Evolutionary conservation across 768 basidiomycete genomes (phyloP), one percentile per base, ranked within the genome.

Genomic region (Gymnopilus dilepis): DNA sequence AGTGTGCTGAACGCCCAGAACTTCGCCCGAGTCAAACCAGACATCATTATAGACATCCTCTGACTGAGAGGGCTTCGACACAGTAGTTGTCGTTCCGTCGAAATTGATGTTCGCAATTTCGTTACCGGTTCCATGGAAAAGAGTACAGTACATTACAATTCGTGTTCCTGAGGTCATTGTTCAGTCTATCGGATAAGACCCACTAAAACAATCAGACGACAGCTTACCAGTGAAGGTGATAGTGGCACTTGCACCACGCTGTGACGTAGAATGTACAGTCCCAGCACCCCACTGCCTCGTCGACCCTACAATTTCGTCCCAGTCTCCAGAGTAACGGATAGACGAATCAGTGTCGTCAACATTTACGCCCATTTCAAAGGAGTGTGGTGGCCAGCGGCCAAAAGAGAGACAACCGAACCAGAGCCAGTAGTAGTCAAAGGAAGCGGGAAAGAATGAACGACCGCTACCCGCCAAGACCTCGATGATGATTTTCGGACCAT

Each of bases 301-400:
- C 22, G 52, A 54, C 12, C 52, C 38, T 21, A 38, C 37, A 17
- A 54, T 11, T 4, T 6, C 38, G 26, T 54, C 34, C 52, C 52
- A 54, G 13, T 37, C 37, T 19, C 52, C 52, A 9, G 52, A 38
- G 15, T 54, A 54, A 40, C 11, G 21, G 15, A 54, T 54, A 22
- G 34, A 38, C 11, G 52, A 40, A 37, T 28, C 24, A 26, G 38
- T 37, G 26, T 54, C 52, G 22, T 54, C 52, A n/a, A 54, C 52
- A 17, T 54, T 37, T 37, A 54, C 15, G 52, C 52, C 40, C 52
- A 54, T 54, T 38, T 54, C 15, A 54, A 54, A 54, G 52, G 52
- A 54, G 19, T 54, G 52, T 54, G 52, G 52, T 22, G 52, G 33
- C 52, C 47, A 50, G n/a, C 30, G 47, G 47, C 47, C 47, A 19